A percentile compares a stretch with the other conserved stretches of the same genome.
Conservation (phyloP, 768 basidiomycete species). For the Suillus subalutaceus region DNA sequence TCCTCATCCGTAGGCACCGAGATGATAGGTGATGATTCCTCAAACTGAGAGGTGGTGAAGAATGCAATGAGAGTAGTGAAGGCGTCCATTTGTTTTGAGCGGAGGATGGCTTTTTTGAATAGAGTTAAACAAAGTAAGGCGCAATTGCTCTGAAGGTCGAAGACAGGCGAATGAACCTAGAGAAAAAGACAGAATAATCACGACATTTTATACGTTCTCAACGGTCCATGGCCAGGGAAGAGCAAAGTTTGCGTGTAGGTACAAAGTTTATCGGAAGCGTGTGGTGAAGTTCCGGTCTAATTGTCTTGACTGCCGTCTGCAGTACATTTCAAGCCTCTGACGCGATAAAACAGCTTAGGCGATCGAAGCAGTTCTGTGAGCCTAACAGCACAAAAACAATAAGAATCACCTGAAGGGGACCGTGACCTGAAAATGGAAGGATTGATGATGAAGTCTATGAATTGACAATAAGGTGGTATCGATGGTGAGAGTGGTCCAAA, state of each 20-base stretch:
- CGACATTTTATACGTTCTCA: slow-evolving; percentile 1
- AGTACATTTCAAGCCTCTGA: background rate
- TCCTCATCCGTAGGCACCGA: slow-evolving; percentile 14
- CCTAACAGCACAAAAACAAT: background rate
- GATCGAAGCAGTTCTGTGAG: background rate
- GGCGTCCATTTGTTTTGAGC: slow-evolving; percentile 9
- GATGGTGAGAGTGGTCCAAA: background rate
- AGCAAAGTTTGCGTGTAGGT: background rate
- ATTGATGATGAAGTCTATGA: background rate
- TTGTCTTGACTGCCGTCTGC: background rate
- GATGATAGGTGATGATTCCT: slow-evolving; percentile 8
- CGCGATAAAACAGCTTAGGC: background rate
- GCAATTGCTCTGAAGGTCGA: slow-evolving; percentile 13
- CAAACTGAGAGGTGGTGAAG: slow-evolving; percentile 7
- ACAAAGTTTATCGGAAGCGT: slow-evolving; percentile 8
- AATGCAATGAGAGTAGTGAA: slow-evolving; percentile 10
- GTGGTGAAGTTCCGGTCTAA: background rate
- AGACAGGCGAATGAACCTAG: slow-evolving; percentile 5
- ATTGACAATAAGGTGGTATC: slow-evolving; percentile 10
- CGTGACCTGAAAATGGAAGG: background rate
- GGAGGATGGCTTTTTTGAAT: slow-evolving; percentile 2
- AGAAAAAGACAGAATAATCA: background rate
- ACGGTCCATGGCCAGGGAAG: background rate
- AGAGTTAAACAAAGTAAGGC: background rate
- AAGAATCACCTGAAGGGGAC: slow-evolving; percentile 2